Conservation (phyloP, 2,329 filamentous ascomycete genomes). For the Neonectria neomacrospora region DNA sequence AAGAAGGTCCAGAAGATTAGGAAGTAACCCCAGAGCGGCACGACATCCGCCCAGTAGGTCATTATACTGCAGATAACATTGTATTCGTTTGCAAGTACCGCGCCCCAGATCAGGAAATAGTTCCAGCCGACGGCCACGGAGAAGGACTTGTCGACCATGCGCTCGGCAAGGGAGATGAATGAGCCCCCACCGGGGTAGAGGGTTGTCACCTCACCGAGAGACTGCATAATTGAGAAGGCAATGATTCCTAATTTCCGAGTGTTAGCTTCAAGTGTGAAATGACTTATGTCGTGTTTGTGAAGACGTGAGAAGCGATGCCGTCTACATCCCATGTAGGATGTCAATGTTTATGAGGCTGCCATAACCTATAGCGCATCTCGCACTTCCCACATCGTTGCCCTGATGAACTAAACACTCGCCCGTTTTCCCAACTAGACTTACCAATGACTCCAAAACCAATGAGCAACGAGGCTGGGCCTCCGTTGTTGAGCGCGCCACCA, state of each 20-base stretch:
- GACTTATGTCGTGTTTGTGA: neutral
- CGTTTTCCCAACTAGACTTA: constrained; percentile 34
- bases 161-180: constrained; percentile 76
- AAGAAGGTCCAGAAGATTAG: constrained; percentile 81
- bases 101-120: constrained; percentile 75
- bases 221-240: constrained; percentile 76
- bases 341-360: neutral
- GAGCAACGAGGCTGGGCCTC: constrained; percentile 76
- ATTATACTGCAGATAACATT: constrained; percentile 75
- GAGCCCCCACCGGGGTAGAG: constrained; percentile 77
- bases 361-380: neutral
- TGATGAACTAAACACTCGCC: neutral
- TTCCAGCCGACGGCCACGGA: constrained; percentile 77
- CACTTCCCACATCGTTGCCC: neutral
- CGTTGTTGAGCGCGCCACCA: constrained; percentile 73
- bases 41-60: constrained; percentile 71
- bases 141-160: constrained; percentile 77
- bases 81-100: constrained; percentile 76
- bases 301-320: neutral
- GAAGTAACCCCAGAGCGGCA: constrained; percentile 75
- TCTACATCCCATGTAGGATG: neutral
- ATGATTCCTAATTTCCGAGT: constrained; percentile 59
- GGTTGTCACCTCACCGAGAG: constrained; percentile 78
- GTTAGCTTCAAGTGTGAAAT: constrained; percentile 30
- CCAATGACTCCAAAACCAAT: constrained; percentile 79